These are phyloP conservation scores for Suaeda aralocaspica DNA, from an alignment of 148 eudicot species.

Conservation along the genomic window DNA sequence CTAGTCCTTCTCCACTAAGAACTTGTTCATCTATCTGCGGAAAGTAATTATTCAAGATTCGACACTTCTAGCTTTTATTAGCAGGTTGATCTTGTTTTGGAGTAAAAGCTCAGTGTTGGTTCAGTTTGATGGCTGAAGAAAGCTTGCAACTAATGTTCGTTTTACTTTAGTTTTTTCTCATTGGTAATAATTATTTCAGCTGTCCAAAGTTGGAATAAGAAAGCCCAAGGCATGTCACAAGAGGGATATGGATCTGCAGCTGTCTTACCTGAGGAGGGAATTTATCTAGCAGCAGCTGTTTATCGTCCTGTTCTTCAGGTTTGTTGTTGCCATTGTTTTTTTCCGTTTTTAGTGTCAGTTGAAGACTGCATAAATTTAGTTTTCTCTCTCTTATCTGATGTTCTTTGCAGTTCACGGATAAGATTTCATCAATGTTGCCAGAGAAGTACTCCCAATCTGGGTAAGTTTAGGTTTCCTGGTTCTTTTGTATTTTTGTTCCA, in stretches of 20 bases:
- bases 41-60: not conserved
- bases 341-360: not conserved
- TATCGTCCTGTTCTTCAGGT: conserved; percentile 97
- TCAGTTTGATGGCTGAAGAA: not conserved
- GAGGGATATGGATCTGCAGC: conserved; percentile 98
- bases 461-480: conserved; percentile 49
- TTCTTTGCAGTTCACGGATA: conserved; percentile 85
- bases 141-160: not conserved
- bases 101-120: not conserved
- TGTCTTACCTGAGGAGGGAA: conserved; percentile 93
- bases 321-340: conserved; percentile 15
- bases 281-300: conserved; percentile 92
- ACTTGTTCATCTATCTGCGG: not conserved
- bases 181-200: conserved; percentile 8
- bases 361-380: not conserved
- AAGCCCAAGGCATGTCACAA: conserved; percentile 63
- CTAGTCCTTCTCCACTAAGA: not conserved
- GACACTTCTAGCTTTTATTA: not conserved
- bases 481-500: not conserved
- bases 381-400: conserved; percentile 3
- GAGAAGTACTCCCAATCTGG: conserved; percentile 84
- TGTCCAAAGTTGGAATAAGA: conserved; percentile 76
- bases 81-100: not conserved
- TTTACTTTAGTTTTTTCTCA: conserved; percentile 1
- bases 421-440: conserved; percentile 78